Evolutionary conservation across 305 asterid species (phyloP), one percentile per base, ranked within the genome.

Genomic region (Vinca major): DNA sequence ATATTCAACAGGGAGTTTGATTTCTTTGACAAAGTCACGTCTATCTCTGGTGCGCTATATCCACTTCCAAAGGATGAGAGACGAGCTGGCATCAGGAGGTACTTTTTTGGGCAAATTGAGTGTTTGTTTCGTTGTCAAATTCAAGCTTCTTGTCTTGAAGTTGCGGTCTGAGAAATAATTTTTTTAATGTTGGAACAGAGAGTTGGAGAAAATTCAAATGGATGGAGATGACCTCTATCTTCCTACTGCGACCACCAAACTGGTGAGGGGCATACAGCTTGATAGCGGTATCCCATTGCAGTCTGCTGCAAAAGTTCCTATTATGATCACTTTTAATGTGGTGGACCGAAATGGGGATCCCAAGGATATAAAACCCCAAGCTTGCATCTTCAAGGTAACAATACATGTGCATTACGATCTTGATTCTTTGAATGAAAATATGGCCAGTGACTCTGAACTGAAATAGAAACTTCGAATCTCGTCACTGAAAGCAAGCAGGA

Each of bases 261-360:
- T 91, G 68, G 97, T 94, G 71, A 86, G 89, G 73, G 95, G 99
- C 73, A 91, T 94, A 75, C 92, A 86, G 82, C 86, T 84, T 71
- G 94, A 94, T 76, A 94, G 99, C 81, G 99, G 99, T 76, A 84
- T 94, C 78, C 96, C 99, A 67, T 81, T 94, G 78, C 99, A 94
- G 73, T 94, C 99, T 75, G 99, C 99, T 8, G 97, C 99, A 66
- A 94, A 94, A 84, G 99, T 94, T 74, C 99, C 99, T 69, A 94
- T 94, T 70, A 94, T 88, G 99, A 94, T 94, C 80, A 94, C 99
- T 67, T 94, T 94, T 75, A 81, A 94, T 79, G 99, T 94, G 79
- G 89, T 84, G 71, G 99, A 94, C 78, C 83, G 88, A 49, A 92
- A 91, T 55, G 97, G 99, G 73, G 91, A 94, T 79, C 86, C 61